Evolutionary conservation across 2,329 filamentous ascomycete species (phyloP), one percentile per base, ranked within the genome.

Genomic region (Bimuria novae-zelandiae): DNA sequence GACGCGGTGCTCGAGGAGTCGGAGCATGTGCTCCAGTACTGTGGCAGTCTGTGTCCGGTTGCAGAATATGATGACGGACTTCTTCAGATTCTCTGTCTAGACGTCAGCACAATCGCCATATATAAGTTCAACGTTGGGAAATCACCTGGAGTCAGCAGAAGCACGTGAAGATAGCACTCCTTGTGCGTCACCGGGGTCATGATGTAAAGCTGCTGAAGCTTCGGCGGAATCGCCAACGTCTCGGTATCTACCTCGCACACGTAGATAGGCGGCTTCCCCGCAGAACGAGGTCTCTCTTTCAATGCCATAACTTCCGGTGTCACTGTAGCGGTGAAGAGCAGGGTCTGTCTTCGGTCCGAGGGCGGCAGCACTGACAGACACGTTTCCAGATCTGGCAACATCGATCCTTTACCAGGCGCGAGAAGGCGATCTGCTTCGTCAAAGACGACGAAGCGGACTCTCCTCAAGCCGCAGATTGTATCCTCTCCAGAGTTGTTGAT

Each of bases 351-450:
- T 67, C 90, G 81, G 1, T 82, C 77, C 4, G 90, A 84, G 0
- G 89, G 86, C 0, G 94, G 94, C 0, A 99, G 82, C 1, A 88
- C 87, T 2, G 85, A 87, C 3, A 99, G 81, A 68, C 92, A 97
- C 56, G 91, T 90, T 70, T 95, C 90, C 1, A 99, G 86, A 67
- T 97, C 94, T 4, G 90, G 89, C n/a, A 97, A 81, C 92, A 97
- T 97, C 75, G 88, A 92, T 22, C 92, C 93, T 16, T 84, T 82
- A 44, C 85, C 84, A 29, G 86, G 83, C 33, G 88, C 84, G 39
- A 99, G 84, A 32, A 99, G 81, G 39, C 94, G 85, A 76, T 99
- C 94, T 3, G 94, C 94, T 79, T 99, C 94, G 70, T 99, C 94
- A 36, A 99, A 87, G 7, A 99, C 92, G 2, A 97, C 89, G 72